These are phyloP conservation scores for Cordyceps javanica DNA, from an alignment of 2,329 filamentous ascomycete species.

Conservation along the genomic window DNA sequence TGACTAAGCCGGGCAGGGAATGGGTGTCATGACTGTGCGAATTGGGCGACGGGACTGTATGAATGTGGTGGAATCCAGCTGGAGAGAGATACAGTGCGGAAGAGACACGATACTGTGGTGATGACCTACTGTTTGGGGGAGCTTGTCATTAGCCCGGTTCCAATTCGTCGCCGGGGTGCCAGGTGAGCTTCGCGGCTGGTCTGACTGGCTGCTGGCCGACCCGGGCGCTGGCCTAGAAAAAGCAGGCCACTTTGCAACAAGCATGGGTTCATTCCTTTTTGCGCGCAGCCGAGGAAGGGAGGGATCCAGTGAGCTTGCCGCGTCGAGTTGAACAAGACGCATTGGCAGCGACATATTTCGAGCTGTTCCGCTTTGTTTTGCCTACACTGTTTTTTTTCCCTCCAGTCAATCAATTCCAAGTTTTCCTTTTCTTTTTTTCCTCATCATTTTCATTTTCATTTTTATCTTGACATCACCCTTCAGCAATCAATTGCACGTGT, in stretches of 20 bases:
- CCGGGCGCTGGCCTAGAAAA: not conserved
- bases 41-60: conserved; percentile 16
- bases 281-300: conserved; percentile 3
- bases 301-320: too few relatives aligned
- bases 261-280: not conserved
- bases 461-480: too few relatives aligned
- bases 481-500: too few relatives aligned
- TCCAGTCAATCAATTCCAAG: too few relatives aligned
- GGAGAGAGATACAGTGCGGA: conserved; percentile 16
- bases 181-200: not conserved
- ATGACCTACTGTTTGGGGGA: conserved; percentile 5
- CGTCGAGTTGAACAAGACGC: too few relatives aligned
- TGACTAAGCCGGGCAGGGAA: conserved; percentile 27
- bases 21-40: conserved; percentile 23
- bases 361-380: too few relatives aligned
- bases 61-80: not conserved
- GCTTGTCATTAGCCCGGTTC: conserved; percentile 20
- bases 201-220: not conserved
- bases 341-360: too few relatives aligned
- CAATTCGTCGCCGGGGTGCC: conserved; percentile 17
- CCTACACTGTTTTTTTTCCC: too few relatives aligned
- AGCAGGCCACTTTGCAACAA: conserved; percentile 5
- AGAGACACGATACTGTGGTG: conserved; percentile 9
- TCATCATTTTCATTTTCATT: too few relatives aligned
- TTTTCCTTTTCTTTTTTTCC: too few relatives aligned